Conservation (phyloP, 2,329 filamentous ascomycete genomes). For the Epichloe amarillans region DNA sequence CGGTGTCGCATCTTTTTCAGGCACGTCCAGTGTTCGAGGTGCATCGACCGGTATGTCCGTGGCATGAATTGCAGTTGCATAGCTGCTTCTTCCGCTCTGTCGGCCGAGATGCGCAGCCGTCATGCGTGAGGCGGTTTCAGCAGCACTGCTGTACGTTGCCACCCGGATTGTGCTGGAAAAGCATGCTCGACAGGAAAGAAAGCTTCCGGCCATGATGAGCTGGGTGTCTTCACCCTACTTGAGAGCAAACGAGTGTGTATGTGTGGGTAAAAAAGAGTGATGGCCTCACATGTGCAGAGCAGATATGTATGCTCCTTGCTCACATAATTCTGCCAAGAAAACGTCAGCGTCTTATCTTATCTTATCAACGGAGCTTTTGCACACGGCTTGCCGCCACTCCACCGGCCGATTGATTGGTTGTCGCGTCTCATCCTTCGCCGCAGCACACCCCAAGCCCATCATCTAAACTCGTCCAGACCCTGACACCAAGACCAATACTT, state of each 20-base stretch:
- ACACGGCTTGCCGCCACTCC: constrained; percentile 20
- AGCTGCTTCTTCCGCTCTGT: constrained; percentile 4
- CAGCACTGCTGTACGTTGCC: constrained; percentile 2
- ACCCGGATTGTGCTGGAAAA: constrained; percentile 14
- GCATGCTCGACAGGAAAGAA: constrained; percentile 16
- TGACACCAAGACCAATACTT: not conserved
- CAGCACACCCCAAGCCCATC: too few species aligned
- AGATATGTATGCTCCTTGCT: too few species aligned
- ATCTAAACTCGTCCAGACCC: not conserved
- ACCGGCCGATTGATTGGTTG: constrained; percentile 1
- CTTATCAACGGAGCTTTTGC: constrained; percentile 36
- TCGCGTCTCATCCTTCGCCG: not conserved
- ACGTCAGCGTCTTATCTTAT: constrained; percentile 2
- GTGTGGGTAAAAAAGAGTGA: not conserved
- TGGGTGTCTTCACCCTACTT: not conserved
- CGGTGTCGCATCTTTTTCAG: constrained; percentile 5
- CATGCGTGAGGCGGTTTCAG: too few species aligned
- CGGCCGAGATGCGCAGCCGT: constrained; percentile 4
- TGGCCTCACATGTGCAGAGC: not conserved
- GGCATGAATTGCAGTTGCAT: constrained; percentile 6
- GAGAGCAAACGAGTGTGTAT: too few species aligned
- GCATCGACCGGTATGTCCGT: constrained; percentile 9
- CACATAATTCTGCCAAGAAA: too few species aligned
- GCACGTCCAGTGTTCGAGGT: constrained; percentile 11
- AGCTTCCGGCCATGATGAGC: constrained; percentile 14